Base-by-base conservation (phyloP, 192 early-diverging fungal genomes). In the Backusella mclennaniae region DNA sequence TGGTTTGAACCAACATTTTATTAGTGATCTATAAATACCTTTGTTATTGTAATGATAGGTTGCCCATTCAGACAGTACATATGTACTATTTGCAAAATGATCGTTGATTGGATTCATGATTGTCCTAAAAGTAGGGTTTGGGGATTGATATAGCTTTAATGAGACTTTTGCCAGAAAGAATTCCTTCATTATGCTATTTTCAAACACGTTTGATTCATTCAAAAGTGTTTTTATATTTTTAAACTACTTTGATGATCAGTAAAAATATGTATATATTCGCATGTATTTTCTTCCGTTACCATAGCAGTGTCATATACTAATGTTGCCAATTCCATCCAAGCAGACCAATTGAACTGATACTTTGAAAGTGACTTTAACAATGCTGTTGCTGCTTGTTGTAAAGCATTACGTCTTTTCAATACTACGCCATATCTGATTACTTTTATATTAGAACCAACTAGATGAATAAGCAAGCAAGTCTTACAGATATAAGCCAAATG, bases 341-440 rank as follows among this genome's bases (percentile, higher is more conserved):
- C 95, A 67, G 91, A 93, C 96, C 96, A 98, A 80, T 96, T 95
- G 83, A 85, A 96, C 35, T 91, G 93, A 77, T 90, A 96, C 77
- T 77, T 77, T 19, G 80, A 75, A 1, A 99, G 81, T 11, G 96
- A 93, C 68, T 87, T 76, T 19, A 95, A 33, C 7, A 96, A 83
- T 19, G 86, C 79, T 17, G 80, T 72, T 44, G 84, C 78, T 2
- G 94, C 92, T 69, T 82, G 79, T 26, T 66, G 63, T 21, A 83
- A 78, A 23, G 73, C 73, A 23, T 84, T 80, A 19, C 74, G 68
- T 69, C 85, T 85, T 72, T 77, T 82, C 46, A 87, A 69, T 3
- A 90, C 79, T 0, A 89, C 44, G 1, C 89, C 90, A 72, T 89
- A 90, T 41, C 90, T 92, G 77, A n/a, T 29, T 21, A 59, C 42